phyloP scores from a whole-genome alignment of 768 basidiomycete genomes.

The Agaricus sinodeliciosus region DNA sequence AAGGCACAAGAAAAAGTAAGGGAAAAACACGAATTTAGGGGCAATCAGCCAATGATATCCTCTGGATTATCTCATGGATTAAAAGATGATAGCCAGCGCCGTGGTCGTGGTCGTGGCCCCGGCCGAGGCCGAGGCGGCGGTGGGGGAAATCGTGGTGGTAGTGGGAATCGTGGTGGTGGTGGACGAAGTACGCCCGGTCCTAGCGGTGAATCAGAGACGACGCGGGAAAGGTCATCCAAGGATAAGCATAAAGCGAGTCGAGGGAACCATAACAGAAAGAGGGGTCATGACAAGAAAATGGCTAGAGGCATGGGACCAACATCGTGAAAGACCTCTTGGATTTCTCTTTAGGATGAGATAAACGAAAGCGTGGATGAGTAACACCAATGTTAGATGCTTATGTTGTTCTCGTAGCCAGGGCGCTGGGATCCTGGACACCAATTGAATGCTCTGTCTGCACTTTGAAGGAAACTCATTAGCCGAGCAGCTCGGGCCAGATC shows the following conservation, averaged over 20 bases:
- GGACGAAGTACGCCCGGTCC: constrained; percentile 31
- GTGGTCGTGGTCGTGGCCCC: constrained; percentile 22
- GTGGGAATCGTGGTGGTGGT: constrained; percentile 22
- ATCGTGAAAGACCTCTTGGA: background rate
- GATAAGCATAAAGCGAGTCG: constrained; percentile 72
- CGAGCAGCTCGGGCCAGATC: too few relatives aligned
- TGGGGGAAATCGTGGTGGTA: constrained; percentile 34
- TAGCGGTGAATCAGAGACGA: constrained; percentile 21
- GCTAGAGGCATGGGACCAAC: constrained; percentile 33
- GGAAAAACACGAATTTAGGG: constrained; percentile 70
- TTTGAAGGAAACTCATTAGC: too few relatives aligned
- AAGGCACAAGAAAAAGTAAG: constrained; percentile 63
- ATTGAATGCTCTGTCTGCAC: too few relatives aligned
- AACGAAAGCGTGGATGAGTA: too few relatives aligned
- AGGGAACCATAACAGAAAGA: constrained; percentile 68
- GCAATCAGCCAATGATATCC: constrained; percentile 36
- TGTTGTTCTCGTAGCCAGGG: too few relatives aligned
- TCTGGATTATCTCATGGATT: background rate
- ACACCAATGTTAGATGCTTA: too few relatives aligned
- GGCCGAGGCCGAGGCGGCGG: constrained; percentile 21
- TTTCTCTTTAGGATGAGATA: too few relatives aligned
- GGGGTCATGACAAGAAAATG: constrained; percentile 91
- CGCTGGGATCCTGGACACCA: too few relatives aligned
- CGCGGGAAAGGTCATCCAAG: constrained; percentile 63
- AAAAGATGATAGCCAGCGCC: constrained; percentile 18